Evolutionary conservation across 305 asterid genomes (phyloP), one percentile per base, ranked within the genome.

Genomic region (Fraxinus ornus): DNA sequence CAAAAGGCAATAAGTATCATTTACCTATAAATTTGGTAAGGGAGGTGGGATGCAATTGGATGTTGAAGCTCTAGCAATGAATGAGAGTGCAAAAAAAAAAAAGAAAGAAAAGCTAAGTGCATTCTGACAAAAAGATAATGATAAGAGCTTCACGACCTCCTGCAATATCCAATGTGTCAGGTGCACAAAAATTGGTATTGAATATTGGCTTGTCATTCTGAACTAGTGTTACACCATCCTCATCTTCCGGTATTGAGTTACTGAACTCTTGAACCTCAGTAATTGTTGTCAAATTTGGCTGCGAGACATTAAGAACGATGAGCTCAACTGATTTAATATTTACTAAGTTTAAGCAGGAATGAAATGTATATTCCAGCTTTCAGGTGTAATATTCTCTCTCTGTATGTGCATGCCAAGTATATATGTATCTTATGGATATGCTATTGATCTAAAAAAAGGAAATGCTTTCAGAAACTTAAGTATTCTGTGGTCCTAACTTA

Each of bases 161-260:
- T 62, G 78, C 82, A 35, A 64, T 76, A 81, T 96, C 97, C 88
- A 91, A 89, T 49, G 93, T 90, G 88, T 93, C 97, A 37, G 91
- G 97, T 78, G 85, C 92, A 74, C 77, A 87, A 80, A 87, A 86
- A 85, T 90, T 89, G 75, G 85, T 83, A 80, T 82, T 76, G 83
- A 75, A 78, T 44, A 44, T 0, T 17, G 17, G 52, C 5, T 44
- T 44, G 4, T 44, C 52, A 3, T 44, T 17, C 10, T 44, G 89
- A 81, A 76, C 76, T 75, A 68, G 62, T 76, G 73, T 78, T 70
- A 73, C 87, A 83, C 84, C 88, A 85, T 73, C 88, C 77, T 87
- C 83, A 82, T 86, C 90, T 82, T 84, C 86, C 33, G 86, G 81
- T 76, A 86, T 35, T 62, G 85, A 85, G 86, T 81, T 35, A 44